These are phyloP conservation scores for Apiotrichum mycotoxinovorans DNA, from an alignment of 1,284 basidiomycete species.

Conservation along the genomic window DNA sequence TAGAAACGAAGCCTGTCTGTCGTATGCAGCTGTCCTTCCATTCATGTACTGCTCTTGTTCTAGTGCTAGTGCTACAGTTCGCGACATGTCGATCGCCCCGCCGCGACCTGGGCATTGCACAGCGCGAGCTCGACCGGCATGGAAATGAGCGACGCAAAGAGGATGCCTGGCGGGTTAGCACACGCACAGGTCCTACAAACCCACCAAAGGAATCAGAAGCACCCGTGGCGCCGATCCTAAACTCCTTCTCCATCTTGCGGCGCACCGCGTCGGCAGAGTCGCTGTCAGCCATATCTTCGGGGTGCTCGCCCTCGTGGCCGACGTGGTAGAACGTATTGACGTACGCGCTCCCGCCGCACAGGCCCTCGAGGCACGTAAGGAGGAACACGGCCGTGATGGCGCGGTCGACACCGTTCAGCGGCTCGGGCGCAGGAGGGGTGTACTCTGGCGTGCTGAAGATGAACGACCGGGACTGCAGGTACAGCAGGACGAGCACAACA, in stretches of 20 bases:
- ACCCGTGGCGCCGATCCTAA: constrained; percentile 82
- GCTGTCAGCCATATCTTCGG: constrained; percentile 31
- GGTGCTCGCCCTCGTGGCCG: constrained; percentile 60
- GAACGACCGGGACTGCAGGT: constrained; percentile 49
- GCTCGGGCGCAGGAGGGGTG: constrained; percentile 24
- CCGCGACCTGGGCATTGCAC: constrained; percentile 67
- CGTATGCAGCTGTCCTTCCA: background rate
- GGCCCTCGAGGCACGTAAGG: constrained; percentile 77
- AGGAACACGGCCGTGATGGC: constrained; percentile 67
- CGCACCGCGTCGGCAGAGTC: constrained; percentile 49
- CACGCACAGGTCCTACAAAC: constrained; percentile 57
- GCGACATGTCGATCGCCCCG: constrained; percentile 70
- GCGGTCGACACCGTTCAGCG: constrained; percentile 40
- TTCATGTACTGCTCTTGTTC: too few relatives aligned
- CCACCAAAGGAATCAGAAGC: constrained; percentile 47
- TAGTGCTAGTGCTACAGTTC: constrained; percentile 57
- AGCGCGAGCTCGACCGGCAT: constrained; percentile 79
- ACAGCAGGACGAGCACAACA: constrained; percentile 58
- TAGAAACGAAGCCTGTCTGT: background rate
- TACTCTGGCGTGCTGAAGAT: constrained; percentile 40
- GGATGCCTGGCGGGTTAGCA: constrained; percentile 56
- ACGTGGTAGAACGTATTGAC: constrained; percentile 84
- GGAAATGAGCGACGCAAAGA: constrained; percentile 71
- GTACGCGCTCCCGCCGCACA: constrained; percentile 89
- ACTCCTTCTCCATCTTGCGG: constrained; percentile 63